A percentile compares a stretch with the other conserved stretches of the same genome.
Conservation (phyloP, 495 filamentous ascomycete genomes). For the Penicillium flavigenum region DNA sequence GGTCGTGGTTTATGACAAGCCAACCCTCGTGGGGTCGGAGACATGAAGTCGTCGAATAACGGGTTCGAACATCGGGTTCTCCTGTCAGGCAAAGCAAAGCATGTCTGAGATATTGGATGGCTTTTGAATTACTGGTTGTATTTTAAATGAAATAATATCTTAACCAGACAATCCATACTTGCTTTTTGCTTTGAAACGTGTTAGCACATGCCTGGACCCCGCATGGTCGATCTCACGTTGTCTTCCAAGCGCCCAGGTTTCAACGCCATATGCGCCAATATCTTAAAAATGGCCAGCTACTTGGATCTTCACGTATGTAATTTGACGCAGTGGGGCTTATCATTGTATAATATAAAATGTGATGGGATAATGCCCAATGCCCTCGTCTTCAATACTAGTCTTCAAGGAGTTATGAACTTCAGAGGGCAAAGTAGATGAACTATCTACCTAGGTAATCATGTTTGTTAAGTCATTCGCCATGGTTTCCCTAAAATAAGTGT, state of each 20-base stretch:
- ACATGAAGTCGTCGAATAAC: slow-evolving; percentile 12
- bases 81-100: neutral
- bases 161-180: slow-evolving; percentile 1
- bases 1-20: slow-evolving; percentile 11
- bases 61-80: neutral
- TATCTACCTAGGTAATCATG: neutral
- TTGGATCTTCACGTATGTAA: neutral
- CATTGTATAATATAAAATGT: neutral
- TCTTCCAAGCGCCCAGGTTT: neutral
- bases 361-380: neutral
- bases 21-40: slow-evolving; percentile 3
- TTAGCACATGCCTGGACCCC: neutral
- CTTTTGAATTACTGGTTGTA: neutral
- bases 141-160: neutral
- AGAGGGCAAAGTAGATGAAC: neutral
- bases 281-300: neutral
- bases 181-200: slow-evolving; percentile 5
- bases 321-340: neutral
- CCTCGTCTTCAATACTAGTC: neutral
- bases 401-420: neutral
- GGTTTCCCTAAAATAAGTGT: neutral
- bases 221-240: neutral
- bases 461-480: neutral
- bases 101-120: neutral
- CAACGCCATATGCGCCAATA: neutral